phyloP scores from a whole-genome alignment of 2,329 filamentous ascomycete species.

The Stagonosporopsis chrysanthemi region DNA sequence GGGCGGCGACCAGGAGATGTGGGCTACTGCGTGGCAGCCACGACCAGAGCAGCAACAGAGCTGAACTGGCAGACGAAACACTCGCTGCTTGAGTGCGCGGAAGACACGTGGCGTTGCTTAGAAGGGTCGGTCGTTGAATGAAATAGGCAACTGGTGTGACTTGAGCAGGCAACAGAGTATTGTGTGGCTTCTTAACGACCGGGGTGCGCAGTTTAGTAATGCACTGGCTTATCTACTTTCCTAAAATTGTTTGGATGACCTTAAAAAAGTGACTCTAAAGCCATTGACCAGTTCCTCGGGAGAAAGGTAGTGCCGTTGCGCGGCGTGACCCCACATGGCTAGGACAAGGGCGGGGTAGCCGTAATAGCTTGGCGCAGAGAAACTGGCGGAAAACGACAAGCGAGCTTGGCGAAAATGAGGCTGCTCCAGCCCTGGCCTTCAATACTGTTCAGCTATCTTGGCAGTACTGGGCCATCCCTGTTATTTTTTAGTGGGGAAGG shows the following conservation, averaged over 20 bases:
- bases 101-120: background rate
- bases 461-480: too few species aligned
- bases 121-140: background rate
- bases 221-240: background rate
- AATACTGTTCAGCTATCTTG: too few species aligned
- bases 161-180: background rate
- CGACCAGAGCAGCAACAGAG: background rate
- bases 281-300: background rate
- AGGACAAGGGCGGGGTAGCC: too few species aligned
- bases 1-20: background rate
- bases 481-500: background rate
- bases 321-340: background rate
- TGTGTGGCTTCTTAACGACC: background rate
- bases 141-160: background rate
- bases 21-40: too few species aligned
- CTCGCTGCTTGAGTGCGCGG: background rate
- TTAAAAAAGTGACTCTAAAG: background rate
- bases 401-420: background rate
- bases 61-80: background rate
- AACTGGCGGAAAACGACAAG: too few species aligned
- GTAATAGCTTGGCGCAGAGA: too few species aligned
- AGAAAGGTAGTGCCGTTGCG: background rate
- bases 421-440: background rate
- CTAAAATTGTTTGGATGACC: background rate
- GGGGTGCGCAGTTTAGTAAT: background rate